Conservation (phyloP, 164 flowering plant genomes). For the Chloranthus sessilifolius region DNA sequence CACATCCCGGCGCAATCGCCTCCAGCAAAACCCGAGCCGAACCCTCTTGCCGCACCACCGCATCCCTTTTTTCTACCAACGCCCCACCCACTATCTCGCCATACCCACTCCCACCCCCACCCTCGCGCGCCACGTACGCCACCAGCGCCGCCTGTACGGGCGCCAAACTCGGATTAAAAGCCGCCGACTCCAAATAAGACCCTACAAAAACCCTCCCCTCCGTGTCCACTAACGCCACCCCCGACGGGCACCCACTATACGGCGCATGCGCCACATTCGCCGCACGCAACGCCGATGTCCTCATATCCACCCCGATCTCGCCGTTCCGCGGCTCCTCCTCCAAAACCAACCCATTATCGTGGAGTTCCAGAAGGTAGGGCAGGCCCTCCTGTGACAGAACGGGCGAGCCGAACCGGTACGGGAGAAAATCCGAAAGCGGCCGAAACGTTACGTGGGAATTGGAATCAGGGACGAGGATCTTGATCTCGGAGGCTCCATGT, state of each 20-base stretch:
- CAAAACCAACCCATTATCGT: slow-evolving; percentile 31
- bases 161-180: slow-evolving; percentile 82
- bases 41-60: slow-evolving; percentile 53
- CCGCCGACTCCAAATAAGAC: slow-evolving; percentile 82
- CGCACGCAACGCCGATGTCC: slow-evolving; percentile 54
- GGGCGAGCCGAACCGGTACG: slow-evolving; percentile 68
- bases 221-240: slow-evolving; percentile 63
- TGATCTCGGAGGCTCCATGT: slow-evolving; percentile 43
- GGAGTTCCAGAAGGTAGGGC: slow-evolving; percentile 62
- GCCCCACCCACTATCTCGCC: slow-evolving; percentile 58
- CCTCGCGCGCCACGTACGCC: slow-evolving; percentile 57
- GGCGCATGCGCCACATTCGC: slow-evolving; percentile 83
- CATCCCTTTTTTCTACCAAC: slow-evolving; percentile 77
- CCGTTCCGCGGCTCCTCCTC: neutral
- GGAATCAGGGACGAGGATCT: slow-evolving; percentile 34
- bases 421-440: slow-evolving; percentile 39
- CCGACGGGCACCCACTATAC: slow-evolving; percentile 82
- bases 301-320: slow-evolving; percentile 3
- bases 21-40: slow-evolving; percentile 58
- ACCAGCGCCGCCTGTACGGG: slow-evolving; percentile 90
- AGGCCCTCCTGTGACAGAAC: slow-evolving; percentile 48
- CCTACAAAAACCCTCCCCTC: slow-evolving; percentile 63
- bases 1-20: slow-evolving; percentile 55
- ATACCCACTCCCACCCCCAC: slow-evolving; percentile 39
- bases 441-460: slow-evolving; percentile 15